These are phyloP conservation scores for Eutypella sp. DNA, from an alignment of 2,329 filamentous ascomycete genomes.

Conservation along the genomic window DNA sequence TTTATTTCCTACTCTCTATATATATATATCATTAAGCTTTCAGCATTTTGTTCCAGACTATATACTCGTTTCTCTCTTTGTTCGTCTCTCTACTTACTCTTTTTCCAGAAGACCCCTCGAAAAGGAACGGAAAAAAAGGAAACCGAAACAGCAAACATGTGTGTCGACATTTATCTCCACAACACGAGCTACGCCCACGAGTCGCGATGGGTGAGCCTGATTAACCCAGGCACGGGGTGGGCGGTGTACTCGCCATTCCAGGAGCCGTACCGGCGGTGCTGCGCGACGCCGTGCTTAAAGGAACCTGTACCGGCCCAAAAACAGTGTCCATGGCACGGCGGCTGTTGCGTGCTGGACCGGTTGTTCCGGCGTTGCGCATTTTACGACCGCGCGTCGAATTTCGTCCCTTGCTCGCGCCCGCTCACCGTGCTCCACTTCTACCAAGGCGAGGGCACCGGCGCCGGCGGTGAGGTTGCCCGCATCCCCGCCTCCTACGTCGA, in stretches of 20 bases:
- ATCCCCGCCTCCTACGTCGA: conserved; percentile 5
- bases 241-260: conserved; percentile 14
- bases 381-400: too few relatives aligned
- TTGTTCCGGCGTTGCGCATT: neutral
- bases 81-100: neutral
- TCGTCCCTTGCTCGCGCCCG: neutral
- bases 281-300: conserved; percentile 4
- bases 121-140: neutral
- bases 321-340: conserved; percentile 9
- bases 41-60: neutral
- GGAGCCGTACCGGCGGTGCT: conserved; percentile 3
- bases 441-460: neutral
- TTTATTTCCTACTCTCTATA: neutral
- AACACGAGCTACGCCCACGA: conserved; percentile 12
- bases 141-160: conserved; percentile 7
- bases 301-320: conserved; percentile 1
- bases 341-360: conserved; percentile 10
- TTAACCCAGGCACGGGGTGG: conserved; percentile 14
- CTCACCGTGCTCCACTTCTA: conserved; percentile 14
- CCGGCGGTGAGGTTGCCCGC: too few relatives aligned
- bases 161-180: conserved; percentile 12
- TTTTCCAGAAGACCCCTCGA: conserved; percentile 3
- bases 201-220: conserved; percentile 7
- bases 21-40: neutral
- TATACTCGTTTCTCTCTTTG: neutral